Evolutionary conservation across 768 basidiomycete genomes (phyloP), one percentile per base, ranked within the genome.

Genomic region (Hypholoma fasciculare): DNA sequence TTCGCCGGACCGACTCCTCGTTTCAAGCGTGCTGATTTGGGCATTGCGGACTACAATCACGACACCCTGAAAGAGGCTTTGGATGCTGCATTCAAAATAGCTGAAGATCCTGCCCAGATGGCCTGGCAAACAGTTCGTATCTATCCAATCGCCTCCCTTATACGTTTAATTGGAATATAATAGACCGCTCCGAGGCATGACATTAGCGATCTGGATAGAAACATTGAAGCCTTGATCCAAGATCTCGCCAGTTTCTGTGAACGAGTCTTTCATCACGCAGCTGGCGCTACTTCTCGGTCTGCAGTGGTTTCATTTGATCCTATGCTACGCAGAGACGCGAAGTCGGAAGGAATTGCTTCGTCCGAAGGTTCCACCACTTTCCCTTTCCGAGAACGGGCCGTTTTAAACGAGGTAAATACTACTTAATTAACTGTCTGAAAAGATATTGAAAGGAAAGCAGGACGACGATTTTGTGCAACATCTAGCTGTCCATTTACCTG

Each of bases 1-100:
- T 94, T 94, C 70, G 78, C 78, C 69, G 90, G 89, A 17, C 82
- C 84, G 16, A 69, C 78, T 27, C 84, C 86, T 20, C 69, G 69
- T 47, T 85, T 87, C 67, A 72, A 74, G 14, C 72, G 78, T 23
- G 69, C 68, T 60, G 82, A 85, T 64, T 65, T 86, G 40, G 83
- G 82, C 53, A 70, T 82, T 52, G 73, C 79, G 44, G 67, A 65
- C 19, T 68, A 67, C 17, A 70, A 69, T 19, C 65, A 69, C 49
- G 65, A 65, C 30, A 68, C 74, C 54, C 61, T 86, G 47, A 60
- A 68, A 26, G 69, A 75, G 56, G 76, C 75, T 58, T 66, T 89
- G 43, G 72, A 79, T 64, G 68, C 76, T 67, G 85, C 84, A 36
- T 78, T 76, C 52, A 66, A 73, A 62, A 78, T 81, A 61, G 74